Evolutionary conservation across 2,329 filamentous ascomycete genomes (phyloP).

Genomic region (Aspergillus novoparasiticus): DNA sequence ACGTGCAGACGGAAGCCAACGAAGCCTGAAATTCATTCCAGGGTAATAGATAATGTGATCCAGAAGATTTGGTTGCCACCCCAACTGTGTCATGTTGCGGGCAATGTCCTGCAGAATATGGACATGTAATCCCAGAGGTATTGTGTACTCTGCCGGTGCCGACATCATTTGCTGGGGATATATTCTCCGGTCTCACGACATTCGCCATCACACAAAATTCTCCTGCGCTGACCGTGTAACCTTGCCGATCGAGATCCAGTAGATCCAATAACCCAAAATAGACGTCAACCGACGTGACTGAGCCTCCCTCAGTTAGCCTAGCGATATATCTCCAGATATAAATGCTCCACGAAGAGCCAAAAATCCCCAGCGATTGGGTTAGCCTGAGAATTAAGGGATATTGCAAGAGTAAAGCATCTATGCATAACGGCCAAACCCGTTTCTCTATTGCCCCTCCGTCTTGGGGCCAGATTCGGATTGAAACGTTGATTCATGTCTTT

Average conservation of each 20-base stretch:
- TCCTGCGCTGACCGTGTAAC: background rate
- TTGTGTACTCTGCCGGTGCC: background rate
- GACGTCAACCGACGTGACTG: background rate
- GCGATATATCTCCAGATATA: background rate
- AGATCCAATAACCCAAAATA: constrained; percentile 6
- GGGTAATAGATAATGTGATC: background rate
- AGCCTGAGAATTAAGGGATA: too few species aligned
- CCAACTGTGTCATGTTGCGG: background rate
- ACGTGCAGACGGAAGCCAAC: background rate
- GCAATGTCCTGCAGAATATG: background rate
- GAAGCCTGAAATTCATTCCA: background rate
- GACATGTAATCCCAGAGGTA: background rate
- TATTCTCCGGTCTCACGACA: constrained; percentile 11
- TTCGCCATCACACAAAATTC: constrained; percentile 1
- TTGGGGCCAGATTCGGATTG: constrained; percentile 20
- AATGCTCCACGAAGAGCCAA: background rate
- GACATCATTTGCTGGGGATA: constrained; percentile 14
- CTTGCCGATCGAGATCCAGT: background rate
- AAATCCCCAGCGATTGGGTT: background rate
- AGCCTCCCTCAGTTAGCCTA: background rate
- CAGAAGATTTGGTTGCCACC: background rate
- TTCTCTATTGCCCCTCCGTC: constrained; percentile 10
- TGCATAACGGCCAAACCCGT: background rate
- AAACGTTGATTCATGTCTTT: constrained; percentile 27
- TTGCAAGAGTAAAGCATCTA: background rate